Evolutionary conservation across 2,329 filamentous ascomycete genomes (phyloP).

Genomic region (Colletotrichum eleusines): DNA sequence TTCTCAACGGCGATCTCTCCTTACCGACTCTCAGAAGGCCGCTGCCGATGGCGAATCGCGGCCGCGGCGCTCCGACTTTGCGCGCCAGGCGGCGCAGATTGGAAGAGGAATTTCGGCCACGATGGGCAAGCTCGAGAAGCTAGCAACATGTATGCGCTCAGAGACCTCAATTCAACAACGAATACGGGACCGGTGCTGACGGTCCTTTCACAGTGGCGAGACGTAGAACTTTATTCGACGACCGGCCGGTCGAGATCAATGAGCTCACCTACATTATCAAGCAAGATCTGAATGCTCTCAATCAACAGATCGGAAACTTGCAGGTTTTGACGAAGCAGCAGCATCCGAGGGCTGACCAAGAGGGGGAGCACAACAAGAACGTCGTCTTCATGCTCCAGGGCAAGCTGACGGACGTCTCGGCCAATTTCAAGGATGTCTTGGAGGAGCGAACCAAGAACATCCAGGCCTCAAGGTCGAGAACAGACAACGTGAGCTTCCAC

Average conservation of each 20-base stretch:
- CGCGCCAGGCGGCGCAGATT: slow-evolving; percentile 89
- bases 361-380: slow-evolving; percentile 98
- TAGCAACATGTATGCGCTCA: slow-evolving; percentile 78
- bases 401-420: slow-evolving; percentile 88
- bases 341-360: slow-evolving; percentile 80
- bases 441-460: slow-evolving; percentile 98
- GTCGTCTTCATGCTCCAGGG: slow-evolving; percentile 93
- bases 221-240: slow-evolving; percentile 96
- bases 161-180: background rate
- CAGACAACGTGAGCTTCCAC: slow-evolving; percentile 73
- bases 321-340: slow-evolving; percentile 82
- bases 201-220: slow-evolving; percentile 77
- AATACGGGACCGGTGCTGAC: slow-evolving; percentile 21
- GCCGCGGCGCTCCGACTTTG: slow-evolving; percentile 87
- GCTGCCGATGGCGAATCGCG: slow-evolving; percentile 66
- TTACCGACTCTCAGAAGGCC: slow-evolving; percentile 79
- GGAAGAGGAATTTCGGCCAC: slow-evolving; percentile 91
- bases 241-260: slow-evolving; percentile 93
- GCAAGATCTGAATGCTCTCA: slow-evolving; percentile 87
- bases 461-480: slow-evolving; percentile 89
- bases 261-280: slow-evolving; percentile 96
- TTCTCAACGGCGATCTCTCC: slow-evolving; percentile 83
- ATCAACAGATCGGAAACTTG: slow-evolving; percentile 88
- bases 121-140: slow-evolving; percentile 93
- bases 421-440: slow-evolving; percentile 96